Evolutionary conservation across 805 yeast genomes (phyloP).

Genomic region (Helenozyma baotianmanensis): DNA sequence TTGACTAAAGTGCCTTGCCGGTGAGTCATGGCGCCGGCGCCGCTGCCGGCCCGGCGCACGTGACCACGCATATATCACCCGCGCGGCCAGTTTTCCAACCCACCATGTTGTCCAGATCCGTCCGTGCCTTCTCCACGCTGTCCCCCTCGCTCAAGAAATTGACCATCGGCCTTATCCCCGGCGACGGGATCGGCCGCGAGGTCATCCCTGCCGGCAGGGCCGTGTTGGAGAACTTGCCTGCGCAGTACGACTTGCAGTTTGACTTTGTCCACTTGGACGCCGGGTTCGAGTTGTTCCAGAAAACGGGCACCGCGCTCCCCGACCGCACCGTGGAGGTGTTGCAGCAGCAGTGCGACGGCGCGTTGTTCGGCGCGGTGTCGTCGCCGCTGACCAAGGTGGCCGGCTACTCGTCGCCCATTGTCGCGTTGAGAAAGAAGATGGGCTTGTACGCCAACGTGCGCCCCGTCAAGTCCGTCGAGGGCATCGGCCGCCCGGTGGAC

Average conservation of each 20-base stretch:
- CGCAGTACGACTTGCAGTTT: constrained; percentile 71
- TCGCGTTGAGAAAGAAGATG: constrained; percentile 92
- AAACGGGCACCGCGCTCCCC: constrained; percentile 95
- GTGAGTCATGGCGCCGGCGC: too few relatives aligned
- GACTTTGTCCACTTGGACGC: constrained; percentile 88
- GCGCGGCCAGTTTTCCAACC: too few relatives aligned
- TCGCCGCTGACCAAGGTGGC: constrained; percentile 92
- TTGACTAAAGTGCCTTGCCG: too few relatives aligned
- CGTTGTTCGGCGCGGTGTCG: constrained; percentile 94
- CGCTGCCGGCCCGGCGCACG: too few relatives aligned
- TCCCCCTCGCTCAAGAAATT: constrained; percentile 28
- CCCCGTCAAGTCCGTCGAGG: constrained; percentile 91
- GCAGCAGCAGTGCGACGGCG: constrained; percentile 87
- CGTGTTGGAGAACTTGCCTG: constrained; percentile 75
- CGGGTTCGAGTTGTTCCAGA: constrained; percentile 89
- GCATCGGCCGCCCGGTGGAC: constrained; percentile 85
- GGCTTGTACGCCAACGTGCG: constrained; percentile 96
- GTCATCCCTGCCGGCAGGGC: constrained; percentile 96
- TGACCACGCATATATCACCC: too few relatives aligned
- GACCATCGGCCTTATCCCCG: constrained; percentile 77
- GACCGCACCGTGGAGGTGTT: constrained; percentile 81
- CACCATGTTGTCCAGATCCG: constrained; percentile 16
- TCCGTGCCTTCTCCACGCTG: constrained; percentile 27
- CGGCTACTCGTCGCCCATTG: constrained; percentile 98
- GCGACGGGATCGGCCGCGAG: constrained; percentile 97